These are phyloP conservation scores for Apodospora peruviana DNA, from an alignment of 495 filamentous ascomycete genomes.

Conservation along the genomic window DNA sequence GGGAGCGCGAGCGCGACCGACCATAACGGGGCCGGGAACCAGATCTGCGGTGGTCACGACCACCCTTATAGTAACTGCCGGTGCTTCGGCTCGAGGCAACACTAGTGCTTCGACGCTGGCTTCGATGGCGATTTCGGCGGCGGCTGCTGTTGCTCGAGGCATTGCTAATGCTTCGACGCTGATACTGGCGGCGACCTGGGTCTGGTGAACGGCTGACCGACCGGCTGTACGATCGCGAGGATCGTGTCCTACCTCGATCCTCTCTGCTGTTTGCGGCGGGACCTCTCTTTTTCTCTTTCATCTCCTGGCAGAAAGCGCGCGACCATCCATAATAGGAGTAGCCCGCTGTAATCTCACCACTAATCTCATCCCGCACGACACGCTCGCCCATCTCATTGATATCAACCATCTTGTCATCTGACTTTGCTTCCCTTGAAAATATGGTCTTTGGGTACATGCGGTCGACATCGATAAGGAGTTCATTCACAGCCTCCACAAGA, in stretches of 20 bases:
- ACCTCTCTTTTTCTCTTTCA: conserved; percentile 56
- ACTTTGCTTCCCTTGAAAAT: conserved; percentile 37
- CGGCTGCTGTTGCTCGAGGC: conserved; percentile 5
- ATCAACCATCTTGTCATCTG: conserved; percentile 39
- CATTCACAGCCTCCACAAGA: conserved; percentile 61
- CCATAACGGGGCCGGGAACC: conserved; percentile 13
- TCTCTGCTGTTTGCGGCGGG: conserved; percentile 11
- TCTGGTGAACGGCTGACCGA: neutral
- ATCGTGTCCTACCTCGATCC: conserved; percentile 1
- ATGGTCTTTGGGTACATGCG: too few species aligned
- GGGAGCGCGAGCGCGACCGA: conserved; percentile 7
- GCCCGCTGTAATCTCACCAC: conserved; percentile 52
- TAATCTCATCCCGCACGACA: conserved; percentile 54
- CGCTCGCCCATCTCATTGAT: conserved; percentile 70
- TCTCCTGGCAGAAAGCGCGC: conserved; percentile 70
- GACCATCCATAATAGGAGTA: conserved; percentile 89
- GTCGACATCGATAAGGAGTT: conserved; percentile 61
- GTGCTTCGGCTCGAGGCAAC: conserved; percentile 15
- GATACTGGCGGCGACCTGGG: too few species aligned
- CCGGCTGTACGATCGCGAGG: conserved; percentile 4
- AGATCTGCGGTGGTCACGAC: conserved; percentile 26
- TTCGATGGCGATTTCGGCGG: neutral
- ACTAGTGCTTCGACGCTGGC: neutral
- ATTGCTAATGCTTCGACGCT: conserved; percentile 11
- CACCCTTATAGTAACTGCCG: conserved; percentile 2